Evolutionary conservation across 2,329 filamentous ascomycete species (phyloP).

Genomic region (Scolecobasidium constrictum): DNA sequence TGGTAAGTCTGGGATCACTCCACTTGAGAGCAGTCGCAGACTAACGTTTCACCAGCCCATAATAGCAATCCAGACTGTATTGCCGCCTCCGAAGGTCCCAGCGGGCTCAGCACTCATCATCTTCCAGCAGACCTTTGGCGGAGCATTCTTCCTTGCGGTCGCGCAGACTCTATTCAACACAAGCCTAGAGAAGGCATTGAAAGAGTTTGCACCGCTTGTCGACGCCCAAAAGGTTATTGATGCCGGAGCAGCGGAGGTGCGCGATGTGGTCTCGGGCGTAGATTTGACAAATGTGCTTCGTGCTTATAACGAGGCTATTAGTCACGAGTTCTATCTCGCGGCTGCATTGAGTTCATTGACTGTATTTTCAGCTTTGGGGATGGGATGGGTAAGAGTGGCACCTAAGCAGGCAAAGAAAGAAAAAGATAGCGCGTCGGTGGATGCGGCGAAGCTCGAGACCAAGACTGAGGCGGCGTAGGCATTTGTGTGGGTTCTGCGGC

Average conservation of each 20-base stretch:
- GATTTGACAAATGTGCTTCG: slow-evolving; percentile 25
- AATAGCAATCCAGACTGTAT: slow-evolving; percentile 33
- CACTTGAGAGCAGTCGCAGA: not conserved
- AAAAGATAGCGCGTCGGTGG: too few relatives aligned
- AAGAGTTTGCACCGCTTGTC: slow-evolving; percentile 27
- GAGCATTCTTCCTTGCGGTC: slow-evolving; percentile 53
- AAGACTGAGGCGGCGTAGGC: too few relatives aligned
- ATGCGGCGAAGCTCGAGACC: too few relatives aligned
- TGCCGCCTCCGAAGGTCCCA: slow-evolving; percentile 17
- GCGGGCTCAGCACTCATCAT: slow-evolving; percentile 8
- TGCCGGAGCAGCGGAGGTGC: slow-evolving; percentile 19
- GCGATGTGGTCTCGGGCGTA: slow-evolving; percentile 9
- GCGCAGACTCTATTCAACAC: slow-evolving; percentile 59
- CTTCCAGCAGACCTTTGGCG: slow-evolving; percentile 48
- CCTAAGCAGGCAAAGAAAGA: too few relatives aligned
- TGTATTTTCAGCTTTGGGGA: not conserved
- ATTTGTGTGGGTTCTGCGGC: too few relatives aligned
- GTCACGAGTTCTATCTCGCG: not conserved
- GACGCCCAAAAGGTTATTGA: slow-evolving; percentile 25
- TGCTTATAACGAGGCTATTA: slow-evolving; percentile 37
- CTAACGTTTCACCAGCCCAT: slow-evolving; percentile 26
- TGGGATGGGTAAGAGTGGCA: slow-evolving; percentile 4
- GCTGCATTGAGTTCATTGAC: not conserved
- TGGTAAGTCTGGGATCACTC: slow-evolving; percentile 17
- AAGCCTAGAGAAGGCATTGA: slow-evolving; percentile 44